These are phyloP conservation scores for Juncus effusus DNA, from an alignment of 176 grass and related monocot genomes.

Conservation along the genomic window DNA sequence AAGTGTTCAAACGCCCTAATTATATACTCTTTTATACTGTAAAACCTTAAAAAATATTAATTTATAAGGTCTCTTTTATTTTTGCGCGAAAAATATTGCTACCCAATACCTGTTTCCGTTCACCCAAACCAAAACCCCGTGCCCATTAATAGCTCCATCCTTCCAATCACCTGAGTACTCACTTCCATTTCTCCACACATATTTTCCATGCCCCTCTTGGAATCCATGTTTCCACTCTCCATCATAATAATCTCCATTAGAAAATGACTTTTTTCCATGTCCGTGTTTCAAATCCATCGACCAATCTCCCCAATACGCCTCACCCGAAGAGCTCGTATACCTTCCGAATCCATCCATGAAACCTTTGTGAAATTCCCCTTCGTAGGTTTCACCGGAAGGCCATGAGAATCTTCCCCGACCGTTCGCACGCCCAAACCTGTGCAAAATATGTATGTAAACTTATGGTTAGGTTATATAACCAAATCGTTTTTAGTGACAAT, in stretches of 20 bases:
- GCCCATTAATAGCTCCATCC: slow-evolving; percentile 61
- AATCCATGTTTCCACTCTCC: slow-evolving; percentile 74
- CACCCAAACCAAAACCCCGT: slow-evolving; percentile 61
- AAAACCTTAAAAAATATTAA: no score
- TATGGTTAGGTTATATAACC: no score
- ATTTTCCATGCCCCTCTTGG: slow-evolving; percentile 65
- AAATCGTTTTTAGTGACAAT: no score
- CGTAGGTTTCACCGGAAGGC: slow-evolving; percentile 88
- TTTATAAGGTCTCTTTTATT: no score
- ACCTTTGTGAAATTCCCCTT: slow-evolving; percentile 81
- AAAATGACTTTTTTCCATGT: slow-evolving; percentile 61
- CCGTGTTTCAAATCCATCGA: slow-evolving; percentile 95
- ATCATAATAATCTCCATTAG: slow-evolving; percentile 91
- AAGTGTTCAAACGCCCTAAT: no score
- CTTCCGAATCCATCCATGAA: slow-evolving; percentile 92
- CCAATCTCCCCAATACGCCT: slow-evolving; percentile 79
- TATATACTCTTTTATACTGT: no score
- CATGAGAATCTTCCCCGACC: slow-evolving; percentile 88
- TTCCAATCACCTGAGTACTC: slow-evolving; percentile 84
- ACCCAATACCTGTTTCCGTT: slow-evolving; percentile 44
- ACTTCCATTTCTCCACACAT: slow-evolving; percentile 83
- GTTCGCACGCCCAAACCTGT: slow-evolving; percentile 44
- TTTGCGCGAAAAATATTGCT: no score
- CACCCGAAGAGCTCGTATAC: slow-evolving; percentile 74
- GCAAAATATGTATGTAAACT: no score